Percentiles rank a stretch among this genome's conserved stretches.
Evolutionary conservation across 768 basidiomycete genomes (phyloP).

Genomic region (Rhizopogon vesiculosus): DNA sequence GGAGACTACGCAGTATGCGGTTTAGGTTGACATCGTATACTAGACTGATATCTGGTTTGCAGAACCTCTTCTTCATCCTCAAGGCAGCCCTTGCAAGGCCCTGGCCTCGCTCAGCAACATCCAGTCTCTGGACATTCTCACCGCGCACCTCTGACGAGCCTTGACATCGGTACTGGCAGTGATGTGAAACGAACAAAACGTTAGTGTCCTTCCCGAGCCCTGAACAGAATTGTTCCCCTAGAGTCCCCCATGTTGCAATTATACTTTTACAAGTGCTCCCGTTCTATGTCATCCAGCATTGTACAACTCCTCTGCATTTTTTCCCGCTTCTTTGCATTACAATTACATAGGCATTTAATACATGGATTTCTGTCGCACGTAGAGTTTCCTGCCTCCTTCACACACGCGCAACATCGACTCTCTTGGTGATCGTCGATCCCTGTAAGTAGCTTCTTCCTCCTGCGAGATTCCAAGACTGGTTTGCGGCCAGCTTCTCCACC

Average conservation of each 20-base stretch:
- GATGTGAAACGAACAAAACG: constrained; percentile 39
- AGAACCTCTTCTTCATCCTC: constrained; percentile 17
- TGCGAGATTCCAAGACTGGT: no score
- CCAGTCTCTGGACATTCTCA: constrained; percentile 4
- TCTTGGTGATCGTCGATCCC: no score
- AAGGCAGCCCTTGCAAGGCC: constrained; percentile 26
- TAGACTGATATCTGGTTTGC: neutral
- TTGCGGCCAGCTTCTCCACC: no score
- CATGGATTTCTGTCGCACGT: neutral
- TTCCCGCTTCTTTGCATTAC: neutral
- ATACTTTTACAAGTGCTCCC: neutral
- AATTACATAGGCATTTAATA: neutral
- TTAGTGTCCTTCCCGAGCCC: constrained; percentile 12
- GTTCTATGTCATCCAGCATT: neutral
- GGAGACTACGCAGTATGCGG: constrained; percentile 28
- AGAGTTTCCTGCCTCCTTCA: no score
- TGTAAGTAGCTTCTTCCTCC: no score
- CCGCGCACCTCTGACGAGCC: constrained; percentile 26
- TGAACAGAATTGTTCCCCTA: neutral
- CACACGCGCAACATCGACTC: no score
- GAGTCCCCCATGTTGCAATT: neutral
- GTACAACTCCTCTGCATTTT: neutral
- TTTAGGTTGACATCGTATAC: constrained; percentile 5
- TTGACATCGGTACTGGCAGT: constrained; percentile 21
- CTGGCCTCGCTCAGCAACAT: constrained; percentile 36